Evolutionary conservation across 192 early-diverging fungal species (phyloP).

Genomic region (Entomortierella chlamydospora): DNA sequence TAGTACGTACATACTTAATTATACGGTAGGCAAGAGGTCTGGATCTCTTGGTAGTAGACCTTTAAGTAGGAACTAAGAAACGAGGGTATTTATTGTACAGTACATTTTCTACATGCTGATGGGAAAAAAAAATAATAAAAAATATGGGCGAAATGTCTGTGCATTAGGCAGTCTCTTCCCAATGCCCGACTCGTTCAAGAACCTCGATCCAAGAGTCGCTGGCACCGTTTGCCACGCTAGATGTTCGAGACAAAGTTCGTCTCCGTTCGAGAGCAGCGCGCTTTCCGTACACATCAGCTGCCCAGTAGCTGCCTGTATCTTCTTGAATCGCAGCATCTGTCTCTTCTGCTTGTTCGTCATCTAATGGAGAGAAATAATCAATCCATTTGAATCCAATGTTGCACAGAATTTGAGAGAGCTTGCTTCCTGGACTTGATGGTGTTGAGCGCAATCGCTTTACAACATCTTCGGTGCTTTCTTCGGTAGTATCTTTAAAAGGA

Average conservation of each 20-base stretch:
- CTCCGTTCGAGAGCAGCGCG: constrained; percentile 21
- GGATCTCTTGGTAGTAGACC: too few species aligned
- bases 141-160: too few species aligned
- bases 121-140: too few species aligned
- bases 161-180: constrained; percentile 28
- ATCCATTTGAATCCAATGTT: constrained; percentile 33
- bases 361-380: constrained; percentile 10
- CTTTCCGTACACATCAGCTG: constrained; percentile 15
- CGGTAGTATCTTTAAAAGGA: not conserved
- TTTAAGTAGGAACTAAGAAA: too few species aligned
- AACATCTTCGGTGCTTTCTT: not conserved
- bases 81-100: too few species aligned
- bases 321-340: not conserved
- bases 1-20: too few species aligned
- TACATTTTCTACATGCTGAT: too few species aligned
- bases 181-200: constrained; percentile 19
- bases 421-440: constrained; percentile 17
- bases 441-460: not conserved
- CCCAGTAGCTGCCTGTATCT: not conserved
- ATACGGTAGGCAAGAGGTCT: too few species aligned
- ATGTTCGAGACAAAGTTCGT: constrained; percentile 8
- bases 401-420: constrained; percentile 26
- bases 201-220: constrained; percentile 16
- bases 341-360: not conserved
- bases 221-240: constrained; percentile 3